Evolutionary conservation across 2,329 filamentous ascomycete species (phyloP), one percentile per base, ranked within the genome.

Genomic region (Neofusicoccum cordaticola): DNA sequence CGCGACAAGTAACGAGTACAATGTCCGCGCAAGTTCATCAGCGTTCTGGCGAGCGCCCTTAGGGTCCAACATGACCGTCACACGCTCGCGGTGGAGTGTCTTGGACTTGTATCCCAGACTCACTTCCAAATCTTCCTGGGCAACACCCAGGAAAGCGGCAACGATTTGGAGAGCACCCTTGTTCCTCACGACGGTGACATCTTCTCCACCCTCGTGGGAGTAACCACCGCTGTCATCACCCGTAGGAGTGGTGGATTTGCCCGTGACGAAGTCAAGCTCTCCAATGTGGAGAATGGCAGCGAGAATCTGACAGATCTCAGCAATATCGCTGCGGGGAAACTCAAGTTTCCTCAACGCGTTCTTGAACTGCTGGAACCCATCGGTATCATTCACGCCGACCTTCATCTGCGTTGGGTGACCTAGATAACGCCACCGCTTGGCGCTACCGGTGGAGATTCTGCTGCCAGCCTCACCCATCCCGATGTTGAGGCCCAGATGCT

Each of bases 11-110:
- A 99, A 87, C 4, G 93, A 94, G 80, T 99, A 99, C 0, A 99
- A 82, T 0, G 94, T 97, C 60, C 94, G 86, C 4, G 95, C 93
- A 56, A 99, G 86, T 77, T 98, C 95, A 73, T 98, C 93, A 15
- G 95, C 95, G 70, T 97, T 97, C 44, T 88, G 89, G 58, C 93
- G 89, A 51, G 95, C 95, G 44, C 95, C 95, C 65, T 88, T 88
- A 6, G 94, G 92, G 73, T 99, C 95, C 39, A 99, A 85, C 93
- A 99, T 96, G 69, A 99, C 91, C 0, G 95, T 99, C n/a, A 99
- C 95, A 63, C 95, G 90, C 82, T 99, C 95, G 68, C 93, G 90
- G 74, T 96, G 91, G 64, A 99, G 89, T 70, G 95, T 97, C 83
- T 96, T 97, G 19, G 93, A 98, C 81, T 96, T 96, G 83, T 97